phyloP scores from a whole-genome alignment of 768 basidiomycete species.

The Podaxis sp. region DNA sequence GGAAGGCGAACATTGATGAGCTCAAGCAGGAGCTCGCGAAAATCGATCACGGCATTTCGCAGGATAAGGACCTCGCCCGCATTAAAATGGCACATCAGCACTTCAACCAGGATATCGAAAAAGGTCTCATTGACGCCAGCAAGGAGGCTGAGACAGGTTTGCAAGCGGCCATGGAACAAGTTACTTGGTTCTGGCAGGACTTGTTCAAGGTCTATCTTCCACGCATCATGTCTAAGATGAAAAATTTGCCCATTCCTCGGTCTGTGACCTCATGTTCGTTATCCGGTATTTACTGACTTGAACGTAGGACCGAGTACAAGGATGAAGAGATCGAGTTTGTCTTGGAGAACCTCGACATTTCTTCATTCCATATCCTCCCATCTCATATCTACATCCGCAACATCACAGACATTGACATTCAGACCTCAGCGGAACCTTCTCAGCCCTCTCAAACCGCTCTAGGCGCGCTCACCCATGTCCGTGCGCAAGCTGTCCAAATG shows the following conservation, averaged over 20 bases:
- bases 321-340: slow-evolving; percentile 68
- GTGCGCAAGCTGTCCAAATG: slow-evolving; percentile 62
- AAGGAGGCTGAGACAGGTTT: slow-evolving; percentile 36
- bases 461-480: slow-evolving; percentile 63
- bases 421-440: slow-evolving; percentile 31
- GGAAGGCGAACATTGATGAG: slow-evolving; percentile 44
- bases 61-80: slow-evolving; percentile 46
- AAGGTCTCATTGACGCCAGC: slow-evolving; percentile 30
- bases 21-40: slow-evolving; percentile 41
- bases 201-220: slow-evolving; percentile 78
- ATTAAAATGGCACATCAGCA: slow-evolving; percentile 43
- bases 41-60: slow-evolving; percentile 40
- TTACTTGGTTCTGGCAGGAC: slow-evolving; percentile 79
- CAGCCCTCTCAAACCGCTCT: slow-evolving; percentile 41
- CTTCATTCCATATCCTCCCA: slow-evolving; percentile 60
- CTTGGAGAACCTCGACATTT: slow-evolving; percentile 69
- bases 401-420: slow-evolving; percentile 53
- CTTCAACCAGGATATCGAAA: slow-evolving; percentile 46
- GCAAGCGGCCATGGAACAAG: slow-evolving; percentile 53
- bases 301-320: slow-evolving; percentile 63
- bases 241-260: slow-evolving; percentile 70
- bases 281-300: not conserved
- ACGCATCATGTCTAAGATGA: slow-evolving; percentile 43
- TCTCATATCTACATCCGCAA: slow-evolving; percentile 71
- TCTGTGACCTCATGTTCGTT: slow-evolving; percentile 17